A percentile compares a stretch with the other conserved stretches of the same genome.
These are phyloP conservation scores for Nidula microcarpa DNA, from an alignment of 768 basidiomycete species.

Conservation along the genomic window DNA sequence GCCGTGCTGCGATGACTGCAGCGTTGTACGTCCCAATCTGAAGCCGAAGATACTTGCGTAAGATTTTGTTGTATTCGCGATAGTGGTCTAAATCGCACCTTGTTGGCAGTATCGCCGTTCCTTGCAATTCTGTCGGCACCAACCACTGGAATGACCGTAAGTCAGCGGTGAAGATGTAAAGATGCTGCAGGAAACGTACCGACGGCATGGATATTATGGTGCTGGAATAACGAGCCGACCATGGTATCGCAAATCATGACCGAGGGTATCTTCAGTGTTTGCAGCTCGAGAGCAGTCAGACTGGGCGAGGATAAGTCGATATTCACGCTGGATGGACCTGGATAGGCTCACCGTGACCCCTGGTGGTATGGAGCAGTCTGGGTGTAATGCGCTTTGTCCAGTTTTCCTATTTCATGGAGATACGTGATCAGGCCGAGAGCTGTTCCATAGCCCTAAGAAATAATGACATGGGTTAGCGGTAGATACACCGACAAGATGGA, in stretches of 20 bases:
- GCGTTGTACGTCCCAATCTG: slow-evolving; percentile 95
- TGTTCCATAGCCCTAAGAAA: slow-evolving; percentile 86
- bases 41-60: neutral
- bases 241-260: slow-evolving; percentile 98
- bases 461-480: neutral
- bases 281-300: slow-evolving; percentile 86
- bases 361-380: slow-evolving; percentile 96
- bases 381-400: slow-evolving; percentile 86
- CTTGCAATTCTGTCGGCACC: slow-evolving; percentile 86
- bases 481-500: neutral
- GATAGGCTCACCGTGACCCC: slow-evolving; percentile 61
- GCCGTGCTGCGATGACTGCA: slow-evolving; percentile 84
- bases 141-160: slow-evolving; percentile 46
- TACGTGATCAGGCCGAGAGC: slow-evolving; percentile 92
- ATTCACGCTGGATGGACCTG: neutral
- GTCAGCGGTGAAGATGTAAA: neutral
- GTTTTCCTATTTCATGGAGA: slow-evolving; percentile 72
- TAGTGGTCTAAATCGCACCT: slow-evolving; percentile 31
- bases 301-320: slow-evolving; percentile 30
- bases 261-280: slow-evolving; percentile 78
- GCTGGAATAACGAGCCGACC: slow-evolving; percentile 93
- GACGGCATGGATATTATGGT: slow-evolving; percentile 78
- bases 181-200: slow-evolving; percentile 36
- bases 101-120: slow-evolving; percentile 98
- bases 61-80: neutral